Evolutionary conservation across 2,329 filamentous ascomycete genomes (phyloP).

Genomic region (Epichloe typhina): DNA sequence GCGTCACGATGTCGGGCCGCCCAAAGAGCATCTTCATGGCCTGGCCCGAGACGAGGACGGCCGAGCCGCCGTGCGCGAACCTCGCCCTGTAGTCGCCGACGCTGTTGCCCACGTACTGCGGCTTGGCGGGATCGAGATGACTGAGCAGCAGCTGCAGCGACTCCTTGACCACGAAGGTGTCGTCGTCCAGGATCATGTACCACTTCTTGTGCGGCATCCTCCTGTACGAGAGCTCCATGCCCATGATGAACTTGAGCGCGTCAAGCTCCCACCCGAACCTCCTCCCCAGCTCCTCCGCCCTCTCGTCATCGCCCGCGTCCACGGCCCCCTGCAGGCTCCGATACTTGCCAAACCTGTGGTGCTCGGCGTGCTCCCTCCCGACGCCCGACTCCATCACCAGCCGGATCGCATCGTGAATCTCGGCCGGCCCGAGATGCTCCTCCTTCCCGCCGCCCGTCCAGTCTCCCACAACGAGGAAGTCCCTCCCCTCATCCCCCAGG

Average conservation of each 20-base stretch:
- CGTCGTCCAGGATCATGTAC: conserved; percentile 46
- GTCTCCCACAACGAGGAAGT: conserved; percentile 37
- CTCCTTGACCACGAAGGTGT: conserved; percentile 39
- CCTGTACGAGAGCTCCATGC: conserved; percentile 37
- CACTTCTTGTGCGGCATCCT: conserved; percentile 41
- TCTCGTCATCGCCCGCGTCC: conserved; percentile 22
- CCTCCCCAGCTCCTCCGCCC: conserved; percentile 24
- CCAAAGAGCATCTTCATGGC: conserved; percentile 34
- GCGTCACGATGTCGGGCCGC: conserved; percentile 27
- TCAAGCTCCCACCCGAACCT: conserved; percentile 36
- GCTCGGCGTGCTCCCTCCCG: conserved; percentile 13
- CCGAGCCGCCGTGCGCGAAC: conserved; percentile 45
- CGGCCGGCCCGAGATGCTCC: conserved; percentile 19
- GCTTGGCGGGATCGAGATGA: conserved; percentile 32
- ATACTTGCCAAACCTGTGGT: conserved; percentile 29
- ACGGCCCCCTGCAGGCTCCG: conserved; percentile 25
- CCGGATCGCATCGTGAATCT: conserved; percentile 29
- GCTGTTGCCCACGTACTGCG: conserved; percentile 42
- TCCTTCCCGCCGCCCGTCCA: conserved; percentile 25
- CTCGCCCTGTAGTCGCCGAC: conserved; percentile 42
- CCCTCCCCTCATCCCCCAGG: conserved; percentile 23
- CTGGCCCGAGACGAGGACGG: conserved; percentile 36
- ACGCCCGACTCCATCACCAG: conserved; percentile 21
- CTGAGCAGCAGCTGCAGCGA: conserved; percentile 34
- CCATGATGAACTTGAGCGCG: conserved; percentile 41